Evolutionary conservation across 2,329 filamentous ascomycete genomes (phyloP).

Genomic region (Botryosphaeria dothidea): DNA sequence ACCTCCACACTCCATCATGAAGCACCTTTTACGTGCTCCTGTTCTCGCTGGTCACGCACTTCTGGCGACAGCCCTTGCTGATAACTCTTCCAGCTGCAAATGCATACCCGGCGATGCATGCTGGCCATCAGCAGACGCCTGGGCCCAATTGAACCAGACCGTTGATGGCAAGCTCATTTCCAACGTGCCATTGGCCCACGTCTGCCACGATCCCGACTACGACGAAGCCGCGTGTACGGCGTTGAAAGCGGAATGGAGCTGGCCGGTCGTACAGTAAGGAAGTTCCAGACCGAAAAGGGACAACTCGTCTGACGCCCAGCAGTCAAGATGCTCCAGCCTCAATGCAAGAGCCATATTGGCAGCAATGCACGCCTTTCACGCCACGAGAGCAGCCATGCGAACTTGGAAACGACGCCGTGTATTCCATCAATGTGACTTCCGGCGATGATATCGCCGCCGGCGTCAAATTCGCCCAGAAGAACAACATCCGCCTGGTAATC

Average conservation of each 20-base stretch:
- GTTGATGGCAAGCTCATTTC: slow-evolving; percentile 45
- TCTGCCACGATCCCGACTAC: slow-evolving; percentile 44
- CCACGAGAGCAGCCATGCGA: not conserved
- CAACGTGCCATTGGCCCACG: slow-evolving; percentile 47
- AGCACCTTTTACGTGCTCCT: no score
- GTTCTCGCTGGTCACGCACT: no score
- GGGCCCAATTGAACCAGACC: slow-evolving; percentile 50
- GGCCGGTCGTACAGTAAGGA: not conserved
- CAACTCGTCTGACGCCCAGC: not conserved
- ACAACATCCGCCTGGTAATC: slow-evolving; percentile 36
- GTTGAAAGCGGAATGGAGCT: slow-evolving; percentile 31
- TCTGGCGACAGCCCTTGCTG: no score
- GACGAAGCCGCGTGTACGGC: slow-evolving; percentile 27
- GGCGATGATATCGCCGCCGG: slow-evolving; percentile 23
- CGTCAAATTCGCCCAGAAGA: slow-evolving; percentile 30
- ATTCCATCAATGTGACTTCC: slow-evolving; percentile 1
- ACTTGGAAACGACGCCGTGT: not conserved
- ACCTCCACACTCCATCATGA: no score
- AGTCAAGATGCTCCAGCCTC: no score
- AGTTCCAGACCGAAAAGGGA: no score
- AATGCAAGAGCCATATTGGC: no score
- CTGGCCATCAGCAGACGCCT: slow-evolving; percentile 52
- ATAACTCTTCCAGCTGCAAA: no score
- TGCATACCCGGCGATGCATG: slow-evolving; percentile 39
- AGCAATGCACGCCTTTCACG: slow-evolving; percentile 10